Evolutionary conservation across 2,329 filamentous ascomycete species (phyloP).

Genomic region (Arthrobotrys entomopaga): DNA sequence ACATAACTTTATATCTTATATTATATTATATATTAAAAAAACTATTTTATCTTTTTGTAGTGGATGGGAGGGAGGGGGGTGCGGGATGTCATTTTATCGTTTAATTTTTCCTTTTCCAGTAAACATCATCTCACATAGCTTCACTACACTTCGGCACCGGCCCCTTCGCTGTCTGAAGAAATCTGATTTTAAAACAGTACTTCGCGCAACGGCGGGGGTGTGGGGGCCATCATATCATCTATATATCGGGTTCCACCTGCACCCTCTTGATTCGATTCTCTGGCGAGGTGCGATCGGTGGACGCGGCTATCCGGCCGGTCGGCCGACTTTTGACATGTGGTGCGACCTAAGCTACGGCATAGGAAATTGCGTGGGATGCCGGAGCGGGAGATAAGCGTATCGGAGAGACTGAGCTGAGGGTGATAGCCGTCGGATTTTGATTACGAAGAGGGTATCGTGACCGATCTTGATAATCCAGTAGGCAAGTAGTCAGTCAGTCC

Average conservation of each 20-base stretch:
- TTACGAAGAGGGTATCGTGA: constrained; percentile 40
- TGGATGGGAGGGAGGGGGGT: constrained; percentile 50
- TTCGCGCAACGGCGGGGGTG: constrained; percentile 27
- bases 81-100: constrained; percentile 19
- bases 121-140: too few relatives aligned
- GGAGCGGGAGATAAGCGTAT: constrained; percentile 49
- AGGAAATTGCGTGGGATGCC: constrained; percentile 33
- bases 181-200: constrained; percentile 6
- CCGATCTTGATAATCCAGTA: not conserved
- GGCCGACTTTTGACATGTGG: constrained; percentile 26
- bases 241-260: too few relatives aligned
- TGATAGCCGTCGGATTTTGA: constrained; percentile 42
- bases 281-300: constrained; percentile 35
- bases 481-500: too few relatives aligned
- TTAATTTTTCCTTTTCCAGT: not conserved
- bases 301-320: constrained; percentile 44
- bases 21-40: too few relatives aligned
- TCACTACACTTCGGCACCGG: too few relatives aligned
- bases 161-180: too few relatives aligned
- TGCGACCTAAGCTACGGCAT: constrained; percentile 5
- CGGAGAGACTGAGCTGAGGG: constrained; percentile 10
- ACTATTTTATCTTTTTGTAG: constrained; percentile 34
- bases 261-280: constrained; percentile 33
- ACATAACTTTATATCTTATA: not conserved
- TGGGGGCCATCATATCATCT: constrained; percentile 14